phyloP scores from a whole-genome alignment of 2,329 filamentous ascomycete genomes.

The Sclerotinia nivalis region DNA sequence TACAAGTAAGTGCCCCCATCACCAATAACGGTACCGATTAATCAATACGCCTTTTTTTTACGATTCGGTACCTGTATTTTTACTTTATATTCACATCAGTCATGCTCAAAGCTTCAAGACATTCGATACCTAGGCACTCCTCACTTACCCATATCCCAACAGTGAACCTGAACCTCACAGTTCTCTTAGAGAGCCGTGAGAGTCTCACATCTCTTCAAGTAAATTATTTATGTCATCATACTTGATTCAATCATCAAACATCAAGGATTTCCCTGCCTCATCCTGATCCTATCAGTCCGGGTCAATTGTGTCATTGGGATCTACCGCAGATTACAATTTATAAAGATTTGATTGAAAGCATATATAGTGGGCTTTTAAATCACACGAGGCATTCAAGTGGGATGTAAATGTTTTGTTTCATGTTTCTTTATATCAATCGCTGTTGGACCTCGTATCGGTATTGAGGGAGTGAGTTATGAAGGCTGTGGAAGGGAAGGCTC shows the following conservation, averaged over 20 bases:
- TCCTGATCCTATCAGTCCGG: background rate
- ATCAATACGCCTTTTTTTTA: background rate
- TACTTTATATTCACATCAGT: background rate
- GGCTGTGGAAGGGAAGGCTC: background rate
- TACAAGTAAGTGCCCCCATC: background rate
- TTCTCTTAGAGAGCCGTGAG: background rate
- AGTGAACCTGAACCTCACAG: background rate
- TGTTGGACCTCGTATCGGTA: conserved; percentile 1
- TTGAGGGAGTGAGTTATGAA: background rate
- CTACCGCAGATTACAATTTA: conserved; percentile 4
- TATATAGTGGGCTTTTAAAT: conserved; percentile 2
- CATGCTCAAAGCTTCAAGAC: background rate
- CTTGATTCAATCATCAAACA: background rate
- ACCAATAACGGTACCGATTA: background rate
- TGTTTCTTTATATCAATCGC: background rate
- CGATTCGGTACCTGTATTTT: background rate
- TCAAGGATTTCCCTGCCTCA: conserved; percentile 9
- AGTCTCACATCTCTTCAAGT: conserved; percentile 9
- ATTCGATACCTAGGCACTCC: background rate
- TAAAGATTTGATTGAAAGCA: background rate
- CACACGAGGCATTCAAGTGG: background rate
- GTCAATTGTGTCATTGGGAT: background rate
- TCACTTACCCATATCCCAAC: background rate
- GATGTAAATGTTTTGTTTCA: conserved; percentile 1
- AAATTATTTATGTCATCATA: conserved; percentile 6